Base-by-base conservation (phyloP, 805 yeast genomes). In the Kodamaea fukazawae region DNA sequence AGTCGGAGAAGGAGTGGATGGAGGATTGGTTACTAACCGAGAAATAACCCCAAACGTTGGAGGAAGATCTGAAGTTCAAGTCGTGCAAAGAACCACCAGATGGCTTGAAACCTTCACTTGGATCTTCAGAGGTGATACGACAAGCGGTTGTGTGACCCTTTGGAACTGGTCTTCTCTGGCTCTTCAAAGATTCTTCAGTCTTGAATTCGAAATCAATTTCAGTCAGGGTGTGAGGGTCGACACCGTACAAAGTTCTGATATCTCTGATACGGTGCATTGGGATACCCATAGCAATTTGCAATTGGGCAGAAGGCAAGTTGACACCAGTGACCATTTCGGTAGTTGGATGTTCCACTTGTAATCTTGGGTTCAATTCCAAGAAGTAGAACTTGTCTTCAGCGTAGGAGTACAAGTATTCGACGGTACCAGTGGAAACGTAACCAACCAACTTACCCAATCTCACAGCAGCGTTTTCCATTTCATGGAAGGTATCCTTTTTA, bases 271-370 rank as follows among this genome's bases (percentile, higher is more conserved):
- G 79, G 66, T 93, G 95, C 76, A 93, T 81, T 49, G 99, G 98
- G 45, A 93, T 79, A 78, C 99, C 99, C 99, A 93, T 93, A 48
- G 99, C 98, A 67, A 93, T 87, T 71, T 93, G 99, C 51, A 93
- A 79, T 71, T 93, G 99, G 28, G 99, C 96, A 43, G 97, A 96
- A 20, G 99, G 99, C 61, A 93, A 76, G 61, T 93, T 95, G 40
- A 93, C 97, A 50, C 99, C 99, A 16, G 96, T 84, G 42, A 89
- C 99, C 99, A 93, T 93, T 72, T 93, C 99, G 29, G 99, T 93
- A 32, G 99, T 93, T 57, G 99, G 99, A 76, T 93, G 99, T 76
- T 93, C 99, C 44, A 93, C 99, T 75, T 93, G 99, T 64, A 93
- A 76, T 76, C 99, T 86, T 57, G 99, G 99, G 65, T 93, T 93